Evolutionary conservation across 192 early-diverging fungal species (phyloP).

Genomic region (Coemansia umbellata): DNA sequence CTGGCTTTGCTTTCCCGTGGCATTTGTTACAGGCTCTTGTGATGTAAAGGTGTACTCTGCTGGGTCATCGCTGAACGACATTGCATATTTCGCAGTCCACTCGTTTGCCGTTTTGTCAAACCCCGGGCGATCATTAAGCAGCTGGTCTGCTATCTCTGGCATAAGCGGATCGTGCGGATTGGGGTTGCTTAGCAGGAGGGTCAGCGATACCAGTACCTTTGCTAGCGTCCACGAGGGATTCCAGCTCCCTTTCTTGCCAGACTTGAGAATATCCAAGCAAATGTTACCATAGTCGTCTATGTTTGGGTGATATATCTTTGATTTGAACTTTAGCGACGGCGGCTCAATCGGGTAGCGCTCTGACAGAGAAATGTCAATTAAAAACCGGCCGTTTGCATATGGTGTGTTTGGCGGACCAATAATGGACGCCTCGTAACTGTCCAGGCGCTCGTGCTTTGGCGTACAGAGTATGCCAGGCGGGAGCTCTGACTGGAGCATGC

Average conservation of each 20-base stretch:
- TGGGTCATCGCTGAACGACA: conserved; percentile 9
- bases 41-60: conserved; percentile 10
- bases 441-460: conserved; percentile 57
- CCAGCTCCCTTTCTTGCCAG: conserved; percentile 60
- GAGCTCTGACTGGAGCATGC: conserved; percentile 48
- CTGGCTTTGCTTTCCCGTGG: neutral
- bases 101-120: conserved; percentile 19
- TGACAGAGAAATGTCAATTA: conserved; percentile 53
- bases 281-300: conserved; percentile 76
- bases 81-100: conserved; percentile 35
- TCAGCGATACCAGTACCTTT: conserved; percentile 58
- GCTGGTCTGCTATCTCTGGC: conserved; percentile 54
- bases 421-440: conserved; percentile 57
- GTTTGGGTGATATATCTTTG: conserved; percentile 78
- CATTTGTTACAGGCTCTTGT: conserved; percentile 1
- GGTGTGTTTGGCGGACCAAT: conserved; percentile 64
- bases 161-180: conserved; percentile 75
- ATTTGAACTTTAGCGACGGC: conserved; percentile 65
- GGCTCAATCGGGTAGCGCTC: conserved; percentile 68
- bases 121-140: conserved; percentile 16
- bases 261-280: conserved; percentile 68
- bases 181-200: conserved; percentile 57
- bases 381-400: conserved; percentile 61
- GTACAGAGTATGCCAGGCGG: conserved; percentile 61
- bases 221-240: conserved; percentile 62